Evolutionary conservation across 352 stramenopile genomes (phyloP).

Genomic region (Globisporangium yorkense): DNA sequence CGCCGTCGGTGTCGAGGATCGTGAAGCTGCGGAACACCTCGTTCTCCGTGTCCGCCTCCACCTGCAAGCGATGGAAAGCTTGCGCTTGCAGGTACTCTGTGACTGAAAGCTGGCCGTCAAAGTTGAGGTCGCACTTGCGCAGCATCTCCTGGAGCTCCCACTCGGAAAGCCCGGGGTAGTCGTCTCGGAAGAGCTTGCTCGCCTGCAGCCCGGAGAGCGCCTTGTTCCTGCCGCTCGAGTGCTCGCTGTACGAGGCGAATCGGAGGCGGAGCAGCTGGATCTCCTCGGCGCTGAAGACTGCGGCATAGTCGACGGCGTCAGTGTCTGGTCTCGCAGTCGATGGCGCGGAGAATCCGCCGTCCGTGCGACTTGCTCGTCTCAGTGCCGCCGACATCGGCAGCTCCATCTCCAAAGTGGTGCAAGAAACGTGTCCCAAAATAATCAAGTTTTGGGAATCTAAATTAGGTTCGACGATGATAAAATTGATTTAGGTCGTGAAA

Average conservation of each 20-base stretch:
- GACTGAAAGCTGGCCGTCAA: constrained; percentile 48
- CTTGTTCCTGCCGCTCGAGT: constrained; percentile 3
- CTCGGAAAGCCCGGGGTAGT: constrained; percentile 55
- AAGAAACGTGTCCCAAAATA: too few species aligned
- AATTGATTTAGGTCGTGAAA: too few species aligned
- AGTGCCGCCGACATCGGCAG: too few species aligned
- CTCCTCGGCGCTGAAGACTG: constrained; percentile 44
- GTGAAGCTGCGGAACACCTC: constrained; percentile 57
- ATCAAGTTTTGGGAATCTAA: too few species aligned
- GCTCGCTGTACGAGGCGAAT: constrained; percentile 22
- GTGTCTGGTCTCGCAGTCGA: too few species aligned
- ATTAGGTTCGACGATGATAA: too few species aligned
- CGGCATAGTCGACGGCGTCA: constrained; percentile 17
- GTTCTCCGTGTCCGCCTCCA: constrained; percentile 46
- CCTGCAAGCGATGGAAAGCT: constrained; percentile 44
- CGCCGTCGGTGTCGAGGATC: constrained; percentile 53
- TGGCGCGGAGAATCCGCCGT: too few species aligned
- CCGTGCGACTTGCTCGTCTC: not conserved
- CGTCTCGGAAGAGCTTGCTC: constrained; percentile 54
- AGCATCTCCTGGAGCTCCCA: constrained; percentile 58
- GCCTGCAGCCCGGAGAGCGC: constrained; percentile 34
- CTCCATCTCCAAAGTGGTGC: not conserved
- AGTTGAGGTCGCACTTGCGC: constrained; percentile 51
- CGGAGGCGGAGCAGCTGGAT: constrained; percentile 40
- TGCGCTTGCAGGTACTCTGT: constrained; percentile 53